These are phyloP conservation scores for Umbilicus rupestris DNA, from an alignment of 164 flowering plant genomes.

Conservation along the genomic window DNA sequence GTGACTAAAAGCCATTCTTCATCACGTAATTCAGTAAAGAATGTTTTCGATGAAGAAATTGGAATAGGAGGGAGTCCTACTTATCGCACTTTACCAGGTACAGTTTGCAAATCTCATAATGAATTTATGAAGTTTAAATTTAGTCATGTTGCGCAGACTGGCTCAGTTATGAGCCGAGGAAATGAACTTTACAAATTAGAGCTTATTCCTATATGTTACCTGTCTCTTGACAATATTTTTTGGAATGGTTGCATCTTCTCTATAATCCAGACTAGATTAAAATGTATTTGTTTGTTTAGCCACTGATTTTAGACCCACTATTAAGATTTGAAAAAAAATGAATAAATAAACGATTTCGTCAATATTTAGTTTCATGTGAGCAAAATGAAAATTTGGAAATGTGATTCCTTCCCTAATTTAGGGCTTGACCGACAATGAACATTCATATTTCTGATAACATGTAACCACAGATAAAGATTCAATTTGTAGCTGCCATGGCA, in stretches of 20 bases:
- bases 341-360: no score
- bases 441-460: not conserved
- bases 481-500: not conserved
- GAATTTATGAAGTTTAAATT: not conserved
- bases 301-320: not conserved
- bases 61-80: conserved; percentile 28
- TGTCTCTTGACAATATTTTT: not conserved
- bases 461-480: not conserved
- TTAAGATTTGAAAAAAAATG: no score
- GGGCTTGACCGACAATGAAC: not conserved
- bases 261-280: not conserved
- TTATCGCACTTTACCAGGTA: conserved; percentile 87
- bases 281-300: not conserved
- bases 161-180: not conserved
- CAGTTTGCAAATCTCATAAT: not conserved
- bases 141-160: not conserved
- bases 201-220: not conserved
- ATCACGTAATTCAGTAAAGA: conserved; percentile 41
- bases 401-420: not conserved
- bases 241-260: not conserved
- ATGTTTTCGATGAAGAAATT: conserved; percentile 54
- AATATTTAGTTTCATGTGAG: no score
- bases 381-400: not conserved
- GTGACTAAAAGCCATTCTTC: conserved; percentile 44
- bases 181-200: not conserved